Percentiles rank a stretch among this genome's conserved stretches.
Conservation (phyloP, 2,329 filamentous ascomycete genomes). For the Pseudocercospora pini-densiflorae region DNA sequence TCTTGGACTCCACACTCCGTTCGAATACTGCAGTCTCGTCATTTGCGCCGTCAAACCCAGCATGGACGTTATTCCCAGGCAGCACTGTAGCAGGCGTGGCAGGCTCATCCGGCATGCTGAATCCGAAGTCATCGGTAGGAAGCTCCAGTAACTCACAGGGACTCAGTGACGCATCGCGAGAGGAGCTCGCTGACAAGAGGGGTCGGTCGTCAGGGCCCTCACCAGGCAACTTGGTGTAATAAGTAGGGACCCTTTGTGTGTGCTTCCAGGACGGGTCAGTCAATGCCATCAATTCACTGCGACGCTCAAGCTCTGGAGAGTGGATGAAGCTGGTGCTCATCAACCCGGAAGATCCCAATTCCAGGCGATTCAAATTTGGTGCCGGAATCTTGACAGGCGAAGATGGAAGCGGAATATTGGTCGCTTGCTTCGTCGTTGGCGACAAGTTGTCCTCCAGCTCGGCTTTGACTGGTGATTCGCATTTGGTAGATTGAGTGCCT, state of each 20-base stretch:
- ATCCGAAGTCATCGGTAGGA: conserved; percentile 20
- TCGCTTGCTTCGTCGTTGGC: conserved; percentile 20
- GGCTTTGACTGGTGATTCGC: conserved; percentile 18
- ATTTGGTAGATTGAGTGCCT: conserved; percentile 11
- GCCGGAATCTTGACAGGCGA: conserved; percentile 34
- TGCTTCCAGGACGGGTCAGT: conserved; percentile 17
- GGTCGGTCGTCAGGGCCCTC: conserved; percentile 13
- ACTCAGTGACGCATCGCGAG: not conserved
- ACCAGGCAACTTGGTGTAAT: conserved; percentile 20
- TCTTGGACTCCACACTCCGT: conserved; percentile 31
- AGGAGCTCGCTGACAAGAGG: not conserved
- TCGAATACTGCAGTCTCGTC: conserved; percentile 32
- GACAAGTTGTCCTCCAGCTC: conserved; percentile 4
- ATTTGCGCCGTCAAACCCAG: conserved; percentile 32
- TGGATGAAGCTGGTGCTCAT: conserved; percentile 25
- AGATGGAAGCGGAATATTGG: conserved; percentile 30
- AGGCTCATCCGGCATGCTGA: conserved; percentile 14
- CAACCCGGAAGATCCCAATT: conserved; percentile 30
- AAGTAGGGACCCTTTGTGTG: conserved; percentile 16
- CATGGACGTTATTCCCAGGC: conserved; percentile 24
- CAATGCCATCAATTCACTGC: conserved; percentile 18
- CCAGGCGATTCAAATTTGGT: conserved; percentile 31
- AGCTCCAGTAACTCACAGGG: conserved; percentile 18
- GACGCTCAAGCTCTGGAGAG: conserved; percentile 13
- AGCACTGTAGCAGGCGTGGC: conserved; percentile 25